A percentile compares a stretch with the other conserved stretches of the same genome.
phyloP scores from a whole-genome alignment of 2,329 filamentous ascomycete species.

The Cercospora beticola region DNA sequence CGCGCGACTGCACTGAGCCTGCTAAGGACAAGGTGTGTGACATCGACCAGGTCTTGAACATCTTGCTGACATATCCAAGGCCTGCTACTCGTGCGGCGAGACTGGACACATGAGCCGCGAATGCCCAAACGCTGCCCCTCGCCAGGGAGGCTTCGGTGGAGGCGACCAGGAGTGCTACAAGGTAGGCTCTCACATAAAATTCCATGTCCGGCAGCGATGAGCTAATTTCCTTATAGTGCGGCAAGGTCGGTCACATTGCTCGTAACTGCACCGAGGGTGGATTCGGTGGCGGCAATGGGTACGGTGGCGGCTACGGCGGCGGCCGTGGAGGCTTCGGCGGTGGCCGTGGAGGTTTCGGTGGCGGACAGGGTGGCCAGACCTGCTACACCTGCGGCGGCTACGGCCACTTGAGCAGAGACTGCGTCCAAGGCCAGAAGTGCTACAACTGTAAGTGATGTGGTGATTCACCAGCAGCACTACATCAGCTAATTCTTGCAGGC shows the following conservation, averaged over 20 bases:
- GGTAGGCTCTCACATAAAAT: conserved; percentile 8
- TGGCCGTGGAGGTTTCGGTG: conserved; percentile 51
- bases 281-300: conserved; percentile 50
- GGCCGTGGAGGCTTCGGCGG: conserved; percentile 41
- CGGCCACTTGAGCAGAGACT: conserved; percentile 86
- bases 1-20: conserved; percentile 87
- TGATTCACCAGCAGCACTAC: conserved; percentile 5
- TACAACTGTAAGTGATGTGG: conserved; percentile 78
- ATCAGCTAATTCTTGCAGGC: conserved; percentile 46
- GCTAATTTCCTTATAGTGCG: conserved; percentile 82
- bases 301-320: conserved; percentile 44
- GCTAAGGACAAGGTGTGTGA: conserved; percentile 75
- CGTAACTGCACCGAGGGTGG: conserved; percentile 77
- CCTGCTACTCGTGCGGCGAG: conserved; percentile 68
- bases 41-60: not conserved
- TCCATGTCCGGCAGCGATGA: conserved; percentile 46
- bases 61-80: conserved; percentile 36
- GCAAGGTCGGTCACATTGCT: conserved; percentile 93
- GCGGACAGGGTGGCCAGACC: conserved; percentile 61
- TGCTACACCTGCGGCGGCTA: conserved; percentile 98
- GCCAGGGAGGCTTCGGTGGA: conserved; percentile 50
- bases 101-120: conserved; percentile 90
- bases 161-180: conserved; percentile 49
- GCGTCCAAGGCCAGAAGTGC: conserved; percentile 98
- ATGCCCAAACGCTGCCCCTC: conserved; percentile 56